Base-by-base conservation (phyloP, 2,329 filamentous ascomycete species). In the Nigrospora sphaerica region DNA sequence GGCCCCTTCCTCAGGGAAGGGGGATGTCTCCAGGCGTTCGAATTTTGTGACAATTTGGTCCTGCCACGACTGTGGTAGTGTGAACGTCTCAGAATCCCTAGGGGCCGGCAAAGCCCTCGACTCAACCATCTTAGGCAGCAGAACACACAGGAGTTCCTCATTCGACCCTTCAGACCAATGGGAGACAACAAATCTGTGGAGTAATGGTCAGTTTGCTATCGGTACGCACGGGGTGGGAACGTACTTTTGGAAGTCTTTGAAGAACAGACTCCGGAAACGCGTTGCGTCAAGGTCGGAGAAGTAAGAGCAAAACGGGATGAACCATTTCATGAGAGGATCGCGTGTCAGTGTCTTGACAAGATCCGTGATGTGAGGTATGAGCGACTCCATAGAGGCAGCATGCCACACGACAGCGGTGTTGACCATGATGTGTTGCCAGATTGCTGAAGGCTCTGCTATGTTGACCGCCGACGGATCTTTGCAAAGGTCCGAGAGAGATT, bases 221-320 rank as follows among this genome's bases (percentile, higher is more conserved):
- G 7, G 23, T 36, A 11, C 34, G 12, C 3, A 36, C 6, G 23
- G 23, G 38, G 38, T 39, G 19, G n/a, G 23, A 28, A 34, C 69
- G 62, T 67, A 88, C 78, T 80, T 88, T 63, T 95, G 88, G 55
- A 97, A 90, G 47, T 87, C 83, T 34, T 81, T 84, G 9, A 91
- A 73, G 32, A 95, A 76, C n/a, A 96, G 71, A 52, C 81, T 83
- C 45, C 82, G 78, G 60, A 97, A 98, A 35, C 87, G 78, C 45
- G 84, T 78, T 2, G 76, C 62, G 39, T 90, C 83, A 33, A 95
- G 72, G 45, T 88, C 78, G 0, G 88, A 84, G 54, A 93, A 83
- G 44, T 88, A 83, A 13, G 85, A 84, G 65, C 89, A 96, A 64
- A 97, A 95, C 0, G 83, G 77, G 38, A 97, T 76, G 62, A 95